Evolutionary conservation across 108 stramenopile genomes (phyloP), one percentile per base, ranked within the genome.

Genomic region (Cyclostephanos invisitatus): DNA sequence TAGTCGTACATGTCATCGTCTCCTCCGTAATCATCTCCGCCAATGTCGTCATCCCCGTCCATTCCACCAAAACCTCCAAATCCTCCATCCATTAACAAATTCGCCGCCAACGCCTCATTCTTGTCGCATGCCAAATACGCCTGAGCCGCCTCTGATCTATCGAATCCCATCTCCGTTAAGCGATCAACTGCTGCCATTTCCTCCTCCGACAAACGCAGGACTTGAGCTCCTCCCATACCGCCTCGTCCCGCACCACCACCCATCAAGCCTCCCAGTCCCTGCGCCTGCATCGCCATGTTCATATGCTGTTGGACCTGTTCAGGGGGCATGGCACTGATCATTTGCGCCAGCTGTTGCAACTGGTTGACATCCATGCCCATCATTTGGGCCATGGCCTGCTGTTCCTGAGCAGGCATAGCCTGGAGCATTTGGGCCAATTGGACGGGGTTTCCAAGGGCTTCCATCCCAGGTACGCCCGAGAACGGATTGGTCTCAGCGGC

Each of bases 71-170:
- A 73, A 25, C 68, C 85, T 42, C 76, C 83, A 68, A 83, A 84
- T 20, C 81, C 84, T 24, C 82, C 86, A 68, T 96, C 94, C 90
- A 99, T 96, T 67, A 99, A 79, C 50, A 97, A 84, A 68, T 99
- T 98, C 12, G 98, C 98, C 2, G 98, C 98, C 75, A 98, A 82
- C 14, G 90, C 96, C 74, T 98, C 96, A 81, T 99, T 97, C 90
- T 98, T 99, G 83, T 99, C 98, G 71, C 98, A 99, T 7, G 97
- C 97, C 70, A 99, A 80, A 84, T 96, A 99, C 9, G 98, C 98
- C 86, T 98, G 96, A 8, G 92, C 93, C 0, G 93, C 97, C 64
- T 96, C 93, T 20, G 91, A 62, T 67, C 91, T 77, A 68, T 97
- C 91, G 77, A 99, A 99, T 35, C 98, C 98, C 87, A 99, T 93